A percentile compares a stretch with the other conserved stretches of the same genome.
phyloP scores from a whole-genome alignment of 768 basidiomycete species.

The Podaxis carcinomalis region DNA sequence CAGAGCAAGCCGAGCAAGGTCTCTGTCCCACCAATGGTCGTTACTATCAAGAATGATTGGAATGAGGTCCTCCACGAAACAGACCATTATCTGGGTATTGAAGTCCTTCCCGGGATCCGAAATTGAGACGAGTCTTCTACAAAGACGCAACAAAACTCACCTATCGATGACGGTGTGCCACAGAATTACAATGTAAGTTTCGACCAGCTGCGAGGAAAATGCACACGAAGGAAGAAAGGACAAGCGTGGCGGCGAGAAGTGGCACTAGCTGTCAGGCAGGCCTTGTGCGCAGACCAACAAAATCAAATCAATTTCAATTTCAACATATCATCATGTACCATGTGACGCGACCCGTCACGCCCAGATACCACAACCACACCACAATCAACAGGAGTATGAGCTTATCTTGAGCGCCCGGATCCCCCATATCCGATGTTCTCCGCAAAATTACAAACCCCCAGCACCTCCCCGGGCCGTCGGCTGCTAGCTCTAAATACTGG shows the following conservation, averaged over 20 bases:
- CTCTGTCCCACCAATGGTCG: conserved; percentile 51
- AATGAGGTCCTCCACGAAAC: conserved; percentile 48
- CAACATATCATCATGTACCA: background rate
- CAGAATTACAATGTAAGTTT: background rate
- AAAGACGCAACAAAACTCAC: background rate
- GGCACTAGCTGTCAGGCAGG: background rate
- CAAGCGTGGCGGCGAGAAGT: conserved; percentile 16
- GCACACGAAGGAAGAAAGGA: background rate
- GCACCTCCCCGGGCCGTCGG: too few relatives aligned
- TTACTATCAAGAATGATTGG: conserved; percentile 45
- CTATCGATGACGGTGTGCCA: background rate
- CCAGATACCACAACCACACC: too few relatives aligned
- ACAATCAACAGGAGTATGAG: too few relatives aligned
- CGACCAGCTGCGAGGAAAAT: background rate
- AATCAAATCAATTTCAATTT: background rate
- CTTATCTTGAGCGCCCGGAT: too few relatives aligned
- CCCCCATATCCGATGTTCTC: too few relatives aligned
- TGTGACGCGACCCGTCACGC: too few relatives aligned
- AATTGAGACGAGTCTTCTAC: background rate
- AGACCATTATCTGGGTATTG: conserved; percentile 5
- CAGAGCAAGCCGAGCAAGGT: conserved; percentile 42
- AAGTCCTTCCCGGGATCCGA: background rate
- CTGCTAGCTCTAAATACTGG: too few relatives aligned
- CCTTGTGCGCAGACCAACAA: background rate
- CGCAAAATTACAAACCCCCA: too few relatives aligned